Evolutionary conservation across 1,284 basidiomycete species (phyloP).

Genomic region (Malassezia sp.): DNA sequence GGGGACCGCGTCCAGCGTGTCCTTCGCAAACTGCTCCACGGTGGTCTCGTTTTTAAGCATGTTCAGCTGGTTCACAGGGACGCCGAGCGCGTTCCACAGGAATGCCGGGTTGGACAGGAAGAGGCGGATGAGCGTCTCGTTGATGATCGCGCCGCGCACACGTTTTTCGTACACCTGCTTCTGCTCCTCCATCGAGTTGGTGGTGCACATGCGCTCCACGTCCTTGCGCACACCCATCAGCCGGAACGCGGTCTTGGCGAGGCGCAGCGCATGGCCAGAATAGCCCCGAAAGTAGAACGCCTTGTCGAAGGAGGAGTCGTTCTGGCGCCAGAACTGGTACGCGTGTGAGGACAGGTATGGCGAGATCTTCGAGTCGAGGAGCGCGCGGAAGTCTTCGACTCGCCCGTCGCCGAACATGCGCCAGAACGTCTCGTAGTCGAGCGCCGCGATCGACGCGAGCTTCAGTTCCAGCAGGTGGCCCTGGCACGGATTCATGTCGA

Average conservation of each 20-base stretch:
- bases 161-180: slow-evolving; percentile 57
- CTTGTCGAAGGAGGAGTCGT: slow-evolving; percentile 56
- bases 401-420: slow-evolving; percentile 60
- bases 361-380: slow-evolving; percentile 60
- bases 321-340: slow-evolving; percentile 67
- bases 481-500: slow-evolving; percentile 61
- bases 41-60: slow-evolving; percentile 61
- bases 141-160: slow-evolving; percentile 59
- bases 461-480: slow-evolving; percentile 70
- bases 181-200: slow-evolving; percentile 56
- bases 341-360: slow-evolving; percentile 63
- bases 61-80: slow-evolving; percentile 63
- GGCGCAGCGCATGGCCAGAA: slow-evolving; percentile 54
- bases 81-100: slow-evolving; percentile 71
- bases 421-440: slow-evolving; percentile 63
- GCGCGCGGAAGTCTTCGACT: slow-evolving; percentile 56
- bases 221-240: slow-evolving; percentile 56
- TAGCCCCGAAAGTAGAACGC: slow-evolving; percentile 67
- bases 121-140: slow-evolving; percentile 55
- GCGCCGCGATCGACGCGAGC: slow-evolving; percentile 56
- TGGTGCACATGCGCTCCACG: slow-evolving; percentile 55
- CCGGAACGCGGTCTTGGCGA: slow-evolving; percentile 57
- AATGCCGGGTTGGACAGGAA: slow-evolving; percentile 54
- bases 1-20: slow-evolving; percentile 44
- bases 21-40: slow-evolving; percentile 43